Evolutionary conservation across 768 basidiomycete species (phyloP).

Genomic region (Sporobolomyces pararoseus): DNA sequence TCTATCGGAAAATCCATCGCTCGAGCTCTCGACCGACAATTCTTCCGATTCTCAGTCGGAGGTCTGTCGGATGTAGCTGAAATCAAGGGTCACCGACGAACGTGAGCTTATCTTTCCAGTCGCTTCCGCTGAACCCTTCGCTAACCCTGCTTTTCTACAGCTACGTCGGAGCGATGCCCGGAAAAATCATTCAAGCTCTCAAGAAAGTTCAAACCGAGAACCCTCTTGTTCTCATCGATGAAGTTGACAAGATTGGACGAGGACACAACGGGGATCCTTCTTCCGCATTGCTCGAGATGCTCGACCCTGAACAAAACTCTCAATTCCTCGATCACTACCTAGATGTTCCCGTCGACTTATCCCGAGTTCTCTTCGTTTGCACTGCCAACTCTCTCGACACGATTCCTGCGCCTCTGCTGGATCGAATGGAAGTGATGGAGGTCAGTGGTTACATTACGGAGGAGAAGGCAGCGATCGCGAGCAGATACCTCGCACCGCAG

Average conservation of each 20-base stretch:
- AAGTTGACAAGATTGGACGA: constrained; percentile 71
- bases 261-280: constrained; percentile 85
- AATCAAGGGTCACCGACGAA: constrained; percentile 95
- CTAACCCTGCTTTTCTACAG: constrained; percentile 62
- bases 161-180: constrained; percentile 59
- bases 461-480: constrained; percentile 91
- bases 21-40: constrained; percentile 79
- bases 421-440: constrained; percentile 85
- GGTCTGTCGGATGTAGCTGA: constrained; percentile 96
- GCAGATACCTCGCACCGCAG: constrained; percentile 88
- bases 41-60: constrained; percentile 95
- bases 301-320: constrained; percentile 70
- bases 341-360: constrained; percentile 91
- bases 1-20: constrained; percentile 93
- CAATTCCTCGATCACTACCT: constrained; percentile 77
- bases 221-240: constrained; percentile 64
- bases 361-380: constrained; percentile 93
- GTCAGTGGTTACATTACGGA: constrained; percentile 64
- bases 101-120: constrained; percentile 58
- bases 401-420: constrained; percentile 80
- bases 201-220: constrained; percentile 80
- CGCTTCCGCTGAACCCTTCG: constrained; percentile 44
- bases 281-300: constrained; percentile 82
- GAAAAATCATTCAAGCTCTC: constrained; percentile 70
- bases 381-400: constrained; percentile 90